Percentiles rank a stretch among this genome's conserved stretches.
Conservation (phyloP, 2,329 filamentous ascomycete genomes). For the Pseudopyrenochaeta lycopersici region DNA sequence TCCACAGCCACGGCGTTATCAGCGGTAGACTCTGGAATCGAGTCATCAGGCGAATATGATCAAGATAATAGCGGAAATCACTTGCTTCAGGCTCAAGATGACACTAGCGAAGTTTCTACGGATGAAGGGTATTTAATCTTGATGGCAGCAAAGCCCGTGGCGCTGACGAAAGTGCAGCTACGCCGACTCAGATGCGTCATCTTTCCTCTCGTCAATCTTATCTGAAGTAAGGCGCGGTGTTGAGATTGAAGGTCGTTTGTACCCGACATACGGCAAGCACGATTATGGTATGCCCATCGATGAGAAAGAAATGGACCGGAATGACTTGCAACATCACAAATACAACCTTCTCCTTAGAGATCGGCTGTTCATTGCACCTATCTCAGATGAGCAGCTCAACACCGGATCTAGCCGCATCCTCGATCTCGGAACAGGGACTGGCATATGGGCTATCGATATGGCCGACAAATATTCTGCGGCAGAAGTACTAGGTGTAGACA, state of each 20-base stretch:
- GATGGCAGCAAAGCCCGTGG: neutral
- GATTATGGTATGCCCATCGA: conserved; percentile 38
- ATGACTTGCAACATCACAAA: conserved; percentile 35
- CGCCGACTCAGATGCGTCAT: conserved; percentile 29
- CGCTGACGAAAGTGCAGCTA: conserved; percentile 20
- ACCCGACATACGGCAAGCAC: conserved; percentile 31
- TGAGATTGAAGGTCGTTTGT: conserved; percentile 28
- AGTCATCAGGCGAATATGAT: conserved; percentile 21
- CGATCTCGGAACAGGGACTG: conserved; percentile 31
- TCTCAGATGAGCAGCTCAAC: conserved; percentile 17
- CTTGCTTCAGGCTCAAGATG: conserved; percentile 22
- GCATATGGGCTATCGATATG: conserved; percentile 37
- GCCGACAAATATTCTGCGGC: conserved; percentile 27
- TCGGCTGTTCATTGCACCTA: conserved; percentile 23
- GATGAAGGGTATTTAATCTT: conserved; percentile 28
- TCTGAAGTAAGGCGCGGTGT: conserved; percentile 31
- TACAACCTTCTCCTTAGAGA: conserved; percentile 28
- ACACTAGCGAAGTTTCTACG: conserved; percentile 26
- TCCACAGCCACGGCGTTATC: neutral
- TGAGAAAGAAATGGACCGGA: conserved; percentile 31
- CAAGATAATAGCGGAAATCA: conserved; percentile 29
- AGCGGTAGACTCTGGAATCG: conserved; percentile 25
- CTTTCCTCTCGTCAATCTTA: conserved; percentile 31
- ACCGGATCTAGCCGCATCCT: conserved; percentile 18
- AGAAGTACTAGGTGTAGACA: conserved; percentile 41